Evolutionary conservation across 208 protist genomes (phyloP), one percentile per base, ranked within the genome.

Genomic region (Acanthamoeba royreba): DNA sequence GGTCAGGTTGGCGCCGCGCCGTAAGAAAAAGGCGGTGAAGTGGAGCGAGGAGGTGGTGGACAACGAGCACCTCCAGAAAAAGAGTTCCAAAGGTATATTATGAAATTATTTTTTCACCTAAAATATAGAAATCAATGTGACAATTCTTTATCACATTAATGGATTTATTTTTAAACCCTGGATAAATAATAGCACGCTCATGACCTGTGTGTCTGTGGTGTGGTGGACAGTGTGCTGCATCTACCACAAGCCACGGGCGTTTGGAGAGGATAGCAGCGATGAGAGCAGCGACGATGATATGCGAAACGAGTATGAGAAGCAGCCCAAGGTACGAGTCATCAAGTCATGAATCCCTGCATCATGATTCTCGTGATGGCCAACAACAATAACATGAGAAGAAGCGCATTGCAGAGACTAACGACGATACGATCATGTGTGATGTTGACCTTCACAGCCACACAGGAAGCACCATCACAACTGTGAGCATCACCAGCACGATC

Each of bases 191-290:
- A n/a, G n/a, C n/a, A n/a, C n/a, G n/a, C n/a, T n/a, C n/a, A n/a
- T n/a, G n/a, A n/a, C n/a, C n/a, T n/a, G n/a, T n/a, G n/a, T n/a
- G n/a, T n/a, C 22, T 13, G 33, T 15, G 13, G 19, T 40, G 9
- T 40, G 28, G 33, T 28, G 11, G 33, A 13, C 25, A 88, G 81
- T 88, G 7, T 88, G 81, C n/a, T 88, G 81, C 81, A 88, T 88
- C 81, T 88, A 88, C 7, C 81, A 88, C 52, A 88, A 88, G 46
- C 81, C 81, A n/a, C 72, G 72, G n/a, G n/a, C n/a, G n/a, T 25
- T 28, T n/a, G 13, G 46, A 25, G 53, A 49, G 81, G 81, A 88
- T 61, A 49, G 61, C 46, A 88, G 81, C 81, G 47, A 61, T 31
- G 33, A 33, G 28, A 63, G 52, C 81, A 33, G n/a, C 31, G 81